Percentiles rank a stretch among this genome's conserved stretches.
Evolutionary conservation across 805 yeast genomes (phyloP).

Genomic region (Starmerella floricola): DNA sequence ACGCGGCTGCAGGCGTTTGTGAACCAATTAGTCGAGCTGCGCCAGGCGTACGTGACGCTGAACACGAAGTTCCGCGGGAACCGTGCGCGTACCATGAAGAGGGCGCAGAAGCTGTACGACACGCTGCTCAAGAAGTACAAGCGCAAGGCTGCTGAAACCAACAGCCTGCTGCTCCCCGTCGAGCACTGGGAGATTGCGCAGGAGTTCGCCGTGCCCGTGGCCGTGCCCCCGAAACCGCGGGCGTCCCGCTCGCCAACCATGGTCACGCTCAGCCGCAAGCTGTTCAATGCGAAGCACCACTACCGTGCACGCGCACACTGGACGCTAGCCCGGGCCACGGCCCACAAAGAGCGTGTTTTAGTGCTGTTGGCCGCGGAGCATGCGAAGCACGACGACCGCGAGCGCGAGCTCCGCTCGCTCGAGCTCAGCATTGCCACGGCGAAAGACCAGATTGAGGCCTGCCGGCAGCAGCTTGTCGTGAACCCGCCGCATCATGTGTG

Average conservation of each 20-base stretch:
- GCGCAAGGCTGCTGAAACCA: background rate
- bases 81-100: background rate
- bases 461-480: background rate
- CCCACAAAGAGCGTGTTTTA: no score
- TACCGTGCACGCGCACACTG: conserved; percentile 1
- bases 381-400: no score
- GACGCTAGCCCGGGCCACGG: background rate
- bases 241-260: background rate
- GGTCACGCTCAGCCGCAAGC: background rate
- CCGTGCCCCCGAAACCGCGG: background rate
- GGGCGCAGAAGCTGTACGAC: background rate
- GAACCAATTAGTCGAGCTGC: background rate
- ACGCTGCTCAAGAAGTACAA: background rate
- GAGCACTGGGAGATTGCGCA: conserved; percentile 8
- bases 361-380: no score
- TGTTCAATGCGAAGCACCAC: background rate
- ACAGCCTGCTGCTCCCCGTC: background rate
- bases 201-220: background rate
- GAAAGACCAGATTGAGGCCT: background rate
- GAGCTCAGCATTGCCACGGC: background rate
- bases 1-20: background rate
- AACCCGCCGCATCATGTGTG: conserved; percentile 7
- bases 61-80: background rate
- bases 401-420: no score
- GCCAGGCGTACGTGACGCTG: background rate